Percentiles rank a stretch among this genome's conserved stretches.
phyloP scores from a whole-genome alignment of 139 green algal genomes.

The Closterium sp. region DNA sequence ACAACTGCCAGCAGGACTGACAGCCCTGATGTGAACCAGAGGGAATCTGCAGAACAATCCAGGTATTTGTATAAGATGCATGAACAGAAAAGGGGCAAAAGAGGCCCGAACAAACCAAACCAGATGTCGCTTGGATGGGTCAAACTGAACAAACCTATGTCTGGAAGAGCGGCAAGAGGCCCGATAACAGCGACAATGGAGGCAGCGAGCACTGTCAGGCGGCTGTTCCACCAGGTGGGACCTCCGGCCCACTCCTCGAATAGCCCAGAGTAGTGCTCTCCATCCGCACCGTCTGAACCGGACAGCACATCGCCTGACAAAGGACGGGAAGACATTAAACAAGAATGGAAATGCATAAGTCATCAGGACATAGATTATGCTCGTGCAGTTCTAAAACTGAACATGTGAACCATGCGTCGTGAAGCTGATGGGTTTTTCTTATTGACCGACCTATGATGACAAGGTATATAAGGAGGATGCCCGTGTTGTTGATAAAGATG shows the following conservation, averaged over 20 bases:
- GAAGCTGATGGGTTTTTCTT: too few relatives aligned
- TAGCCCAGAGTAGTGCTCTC: constrained; percentile 16
- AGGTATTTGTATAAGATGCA: neutral
- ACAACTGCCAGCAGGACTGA: constrained; percentile 29
- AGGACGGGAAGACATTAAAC: neutral
- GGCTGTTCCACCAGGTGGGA: constrained; percentile 28
- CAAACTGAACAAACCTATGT: neutral
- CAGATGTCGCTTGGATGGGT: neutral
- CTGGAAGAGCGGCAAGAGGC: neutral
- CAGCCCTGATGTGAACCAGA: constrained; percentile 23
- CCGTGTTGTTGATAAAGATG: constrained; percentile 33
- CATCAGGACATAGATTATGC: too few relatives aligned
- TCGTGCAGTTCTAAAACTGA: too few relatives aligned
- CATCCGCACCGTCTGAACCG: neutral
- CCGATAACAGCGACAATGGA: neutral
- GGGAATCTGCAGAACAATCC: constrained; percentile 16
- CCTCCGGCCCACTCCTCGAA: constrained; percentile 42
- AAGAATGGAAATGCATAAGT: too few relatives aligned
- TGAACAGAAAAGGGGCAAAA: neutral
- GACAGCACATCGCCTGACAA: constrained; percentile 31
- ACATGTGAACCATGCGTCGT: too few relatives aligned
- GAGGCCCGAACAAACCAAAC: too few relatives aligned
- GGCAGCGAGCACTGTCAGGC: neutral
- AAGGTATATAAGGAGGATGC: constrained; percentile 31
- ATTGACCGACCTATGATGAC: constrained; percentile 42